Conservation (phyloP, 306 rosid genomes). For the Macrotyloma uniflorum region DNA sequence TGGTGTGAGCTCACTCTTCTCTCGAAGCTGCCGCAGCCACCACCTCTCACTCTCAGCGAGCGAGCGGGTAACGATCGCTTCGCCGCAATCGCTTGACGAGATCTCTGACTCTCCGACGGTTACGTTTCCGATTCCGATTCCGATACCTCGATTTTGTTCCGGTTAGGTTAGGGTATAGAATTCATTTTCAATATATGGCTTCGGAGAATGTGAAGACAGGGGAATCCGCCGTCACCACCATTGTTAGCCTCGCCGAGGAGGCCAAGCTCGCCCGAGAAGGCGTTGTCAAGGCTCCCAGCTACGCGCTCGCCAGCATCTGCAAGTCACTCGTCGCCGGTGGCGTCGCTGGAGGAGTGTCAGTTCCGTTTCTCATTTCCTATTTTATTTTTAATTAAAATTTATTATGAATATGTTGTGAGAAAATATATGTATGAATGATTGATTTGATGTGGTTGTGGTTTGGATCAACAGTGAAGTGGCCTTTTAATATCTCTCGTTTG, state of each 20-base stretch:
- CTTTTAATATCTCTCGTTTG: background rate
- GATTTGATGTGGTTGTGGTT: background rate
- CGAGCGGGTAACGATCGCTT: background rate
- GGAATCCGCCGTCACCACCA: slow-evolving; percentile 80
- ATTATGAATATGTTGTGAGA: background rate
- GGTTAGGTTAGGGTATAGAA: slow-evolving; percentile 1
- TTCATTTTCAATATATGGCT: slow-evolving; percentile 52
- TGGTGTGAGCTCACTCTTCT: slow-evolving; percentile 10
- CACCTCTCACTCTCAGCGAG: background rate
- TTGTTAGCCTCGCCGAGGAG: slow-evolving; percentile 90
- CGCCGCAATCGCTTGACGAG: background rate
- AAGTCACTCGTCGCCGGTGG: slow-evolving; percentile 96
- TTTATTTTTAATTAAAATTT: background rate
- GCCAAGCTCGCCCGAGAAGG: slow-evolving; percentile 93
- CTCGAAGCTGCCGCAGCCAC: slow-evolving; percentile 37
- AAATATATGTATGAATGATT: background rate
- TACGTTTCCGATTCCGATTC: no score
- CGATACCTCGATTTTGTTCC: background rate
- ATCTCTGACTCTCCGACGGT: slow-evolving; percentile 38
- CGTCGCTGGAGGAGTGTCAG: slow-evolving; percentile 99
- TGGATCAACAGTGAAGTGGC: slow-evolving; percentile 18
- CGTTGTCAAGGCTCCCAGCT: slow-evolving; percentile 77
- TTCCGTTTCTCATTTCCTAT: slow-evolving; percentile 42
- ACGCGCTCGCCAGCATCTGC: slow-evolving; percentile 72
- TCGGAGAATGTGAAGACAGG: slow-evolving; percentile 89